A percentile compares a stretch with the other conserved stretches of the same genome.
Evolutionary conservation across 176 grass and related monocot genomes (phyloP).

Genomic region (Tillandsia fasciculata): DNA sequence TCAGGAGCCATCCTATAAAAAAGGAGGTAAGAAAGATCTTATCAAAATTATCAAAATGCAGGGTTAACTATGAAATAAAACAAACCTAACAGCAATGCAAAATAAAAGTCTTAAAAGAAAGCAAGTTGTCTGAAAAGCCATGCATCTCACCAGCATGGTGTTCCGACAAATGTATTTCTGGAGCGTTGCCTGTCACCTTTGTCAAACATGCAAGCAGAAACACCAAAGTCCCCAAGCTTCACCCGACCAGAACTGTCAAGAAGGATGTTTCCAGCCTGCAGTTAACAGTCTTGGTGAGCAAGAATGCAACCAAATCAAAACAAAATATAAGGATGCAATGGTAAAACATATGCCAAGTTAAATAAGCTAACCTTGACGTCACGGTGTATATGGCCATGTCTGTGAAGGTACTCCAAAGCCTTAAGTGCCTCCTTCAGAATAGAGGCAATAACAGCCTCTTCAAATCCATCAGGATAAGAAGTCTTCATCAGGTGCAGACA

Average conservation of each 20-base stretch:
- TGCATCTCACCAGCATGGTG: constrained; percentile 82
- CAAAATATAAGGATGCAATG: background rate
- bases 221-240: constrained; percentile 96
- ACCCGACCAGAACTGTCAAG: constrained; percentile 68
- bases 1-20: constrained; percentile 96
- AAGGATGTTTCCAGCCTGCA: constrained; percentile 97
- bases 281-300: constrained; percentile 19
- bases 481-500: constrained; percentile 99
- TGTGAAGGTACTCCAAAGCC: constrained; percentile 93
- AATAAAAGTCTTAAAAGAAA: constrained; percentile 12
- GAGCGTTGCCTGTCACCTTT: constrained; percentile 92
- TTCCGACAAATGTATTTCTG: constrained; percentile 98
- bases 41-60: constrained; percentile 11
- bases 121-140: background rate
- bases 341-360: background rate
- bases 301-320: background rate
- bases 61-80: constrained; percentile 7
- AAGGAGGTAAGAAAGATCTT: constrained; percentile 4
- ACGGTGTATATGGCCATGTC: constrained; percentile 95
- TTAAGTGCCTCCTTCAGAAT: constrained; percentile 97
- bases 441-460: constrained; percentile 77
- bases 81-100: constrained; percentile 3
- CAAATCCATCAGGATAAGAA: constrained; percentile 80
- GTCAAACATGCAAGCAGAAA: constrained; percentile 98
- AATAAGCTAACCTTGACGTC: constrained; percentile 68